These are phyloP conservation scores for Apiospora saccharicola DNA, from an alignment of 2,329 filamentous ascomycete species.

Conservation along the genomic window DNA sequence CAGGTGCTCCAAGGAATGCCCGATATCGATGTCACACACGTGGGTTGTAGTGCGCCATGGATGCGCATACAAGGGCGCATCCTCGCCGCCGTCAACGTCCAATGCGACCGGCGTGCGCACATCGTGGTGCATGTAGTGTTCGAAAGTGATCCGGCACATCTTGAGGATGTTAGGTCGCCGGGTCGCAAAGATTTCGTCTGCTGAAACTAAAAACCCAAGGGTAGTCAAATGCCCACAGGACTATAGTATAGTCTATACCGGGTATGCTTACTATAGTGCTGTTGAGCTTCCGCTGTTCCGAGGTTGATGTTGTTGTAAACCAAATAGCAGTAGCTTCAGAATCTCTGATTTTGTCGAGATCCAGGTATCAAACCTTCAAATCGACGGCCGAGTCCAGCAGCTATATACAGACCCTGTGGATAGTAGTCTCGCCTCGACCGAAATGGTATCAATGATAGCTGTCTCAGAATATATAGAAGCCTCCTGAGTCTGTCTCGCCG, in stretches of 20 bases:
- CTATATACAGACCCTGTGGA: neutral
- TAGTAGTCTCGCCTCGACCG: neutral
- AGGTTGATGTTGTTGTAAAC: neutral
- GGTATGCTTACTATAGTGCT: neutral
- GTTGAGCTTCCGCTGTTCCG: neutral
- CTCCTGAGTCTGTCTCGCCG: neutral
- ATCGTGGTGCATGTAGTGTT: slow-evolving; percentile 41
- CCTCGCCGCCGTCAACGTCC: neutral
- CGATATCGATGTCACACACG: slow-evolving; percentile 32
- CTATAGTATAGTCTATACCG: neutral
- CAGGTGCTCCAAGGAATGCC: neutral
- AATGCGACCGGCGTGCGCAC: slow-evolving; percentile 36
- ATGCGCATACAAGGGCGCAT: slow-evolving; percentile 28
- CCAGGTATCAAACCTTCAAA: neutral
- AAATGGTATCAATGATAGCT: neutral
- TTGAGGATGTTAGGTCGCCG: neutral
- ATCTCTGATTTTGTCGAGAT: neutral
- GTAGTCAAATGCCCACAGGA: neutral
- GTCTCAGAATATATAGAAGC: neutral
- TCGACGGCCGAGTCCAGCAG: neutral
- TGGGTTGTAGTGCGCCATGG: slow-evolving; percentile 34
- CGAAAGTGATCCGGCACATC: slow-evolving; percentile 36
- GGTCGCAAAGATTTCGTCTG: neutral
- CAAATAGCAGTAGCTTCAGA: neutral
- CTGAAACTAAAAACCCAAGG: neutral